These are phyloP conservation scores for Cinnamomum chago DNA, from an alignment of 164 flowering plant genomes.

Conservation along the genomic window DNA sequence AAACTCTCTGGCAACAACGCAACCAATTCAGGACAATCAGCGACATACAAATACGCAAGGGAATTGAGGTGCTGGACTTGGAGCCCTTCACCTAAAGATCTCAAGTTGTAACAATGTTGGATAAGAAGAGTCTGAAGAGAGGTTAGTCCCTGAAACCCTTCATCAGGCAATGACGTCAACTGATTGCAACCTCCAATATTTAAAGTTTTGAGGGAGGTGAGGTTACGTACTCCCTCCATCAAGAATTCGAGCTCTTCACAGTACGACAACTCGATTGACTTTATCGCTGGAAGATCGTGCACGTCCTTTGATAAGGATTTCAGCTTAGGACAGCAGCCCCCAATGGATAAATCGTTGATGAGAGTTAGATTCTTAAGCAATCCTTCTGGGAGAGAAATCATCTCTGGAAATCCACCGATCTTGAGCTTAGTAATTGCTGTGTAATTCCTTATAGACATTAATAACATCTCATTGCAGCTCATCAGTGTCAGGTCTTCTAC, in stretches of 20 bases:
- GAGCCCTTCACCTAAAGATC: not conserved
- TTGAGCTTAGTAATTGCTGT: not conserved
- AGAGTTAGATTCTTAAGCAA: conserved; percentile 2
- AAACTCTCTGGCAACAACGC: not conserved
- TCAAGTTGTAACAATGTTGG: not conserved
- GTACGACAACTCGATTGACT: too few relatives aligned
- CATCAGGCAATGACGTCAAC: not conserved
- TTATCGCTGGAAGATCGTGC: conserved; percentile 2
- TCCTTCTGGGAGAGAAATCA: conserved; percentile 3
- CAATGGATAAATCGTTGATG: not conserved
- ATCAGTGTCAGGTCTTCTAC: too few relatives aligned
- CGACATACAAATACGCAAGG: accelerated
- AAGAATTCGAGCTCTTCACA: conserved; percentile 5
- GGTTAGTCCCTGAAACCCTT: not conserved
- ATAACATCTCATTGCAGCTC: too few relatives aligned
- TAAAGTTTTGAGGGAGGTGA: conserved; percentile 7
- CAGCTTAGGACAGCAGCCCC: conserved; percentile 15
- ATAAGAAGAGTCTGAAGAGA: not conserved
- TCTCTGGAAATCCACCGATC: not conserved
- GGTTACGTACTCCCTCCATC: conserved; percentile 10
- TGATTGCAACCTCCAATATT: not conserved
- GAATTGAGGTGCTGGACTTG: not conserved
- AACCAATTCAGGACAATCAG: not conserved
- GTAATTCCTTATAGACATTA: too few relatives aligned
- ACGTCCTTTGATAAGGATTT: not conserved